Evolutionary conservation across 352 stramenopile species (phyloP).

Genomic region (Phytopythium sindhum): DNA sequence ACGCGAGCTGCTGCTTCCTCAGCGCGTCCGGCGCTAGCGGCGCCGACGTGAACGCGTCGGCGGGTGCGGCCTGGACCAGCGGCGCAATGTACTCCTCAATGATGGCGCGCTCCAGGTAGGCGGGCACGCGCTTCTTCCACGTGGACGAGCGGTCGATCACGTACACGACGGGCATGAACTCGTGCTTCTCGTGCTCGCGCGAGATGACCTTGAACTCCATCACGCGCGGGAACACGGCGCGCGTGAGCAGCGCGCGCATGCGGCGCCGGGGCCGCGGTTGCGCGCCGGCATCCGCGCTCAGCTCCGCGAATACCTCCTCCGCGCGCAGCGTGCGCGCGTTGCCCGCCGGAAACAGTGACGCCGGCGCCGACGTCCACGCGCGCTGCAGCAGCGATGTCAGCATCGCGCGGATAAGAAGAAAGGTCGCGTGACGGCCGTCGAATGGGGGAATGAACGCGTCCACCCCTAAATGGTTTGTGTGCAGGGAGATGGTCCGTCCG

Average conservation of each 20-base stretch:
- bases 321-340: constrained; percentile 14
- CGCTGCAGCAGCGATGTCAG: constrained; percentile 7
- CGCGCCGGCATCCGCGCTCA: constrained; percentile 18
- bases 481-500: not conserved
- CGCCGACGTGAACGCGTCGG: constrained; percentile 4
- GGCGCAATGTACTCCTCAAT: constrained; percentile 63
- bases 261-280: constrained; percentile 10
- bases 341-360: constrained; percentile 8
- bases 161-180: constrained; percentile 77
- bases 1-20: constrained; percentile 17
- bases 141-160: constrained; percentile 54
- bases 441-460: not conserved
- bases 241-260: constrained; percentile 25
- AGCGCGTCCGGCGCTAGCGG: not conserved
- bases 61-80: constrained; percentile 19
- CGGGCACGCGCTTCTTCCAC: constrained; percentile 49
- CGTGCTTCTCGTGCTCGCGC: constrained; percentile 67
- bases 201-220: constrained; percentile 82
- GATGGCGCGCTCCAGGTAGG: constrained; percentile 42
- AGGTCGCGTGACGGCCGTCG: not conserved
- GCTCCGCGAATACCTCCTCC: constrained; percentile 16
- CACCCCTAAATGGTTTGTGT: not conserved
- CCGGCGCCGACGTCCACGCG: constrained; percentile 8
- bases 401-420: constrained; percentile 3
- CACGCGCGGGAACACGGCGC: constrained; percentile 52